Evolutionary conservation across 2,329 filamentous ascomycete species (phyloP).

Genomic region (Penicillium sp.): DNA sequence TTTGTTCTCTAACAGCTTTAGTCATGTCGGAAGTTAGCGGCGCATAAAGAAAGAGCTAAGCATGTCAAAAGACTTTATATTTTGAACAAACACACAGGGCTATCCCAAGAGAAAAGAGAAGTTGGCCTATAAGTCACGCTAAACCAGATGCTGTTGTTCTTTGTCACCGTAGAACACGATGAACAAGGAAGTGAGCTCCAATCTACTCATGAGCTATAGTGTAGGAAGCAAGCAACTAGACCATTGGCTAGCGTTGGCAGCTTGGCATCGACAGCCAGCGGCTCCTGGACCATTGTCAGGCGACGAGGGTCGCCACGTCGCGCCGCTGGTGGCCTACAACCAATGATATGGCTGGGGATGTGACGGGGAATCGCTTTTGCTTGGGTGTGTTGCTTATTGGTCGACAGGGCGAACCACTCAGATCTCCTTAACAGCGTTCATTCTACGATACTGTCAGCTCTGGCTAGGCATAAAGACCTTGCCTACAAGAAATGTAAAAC

Average conservation of each 20-base stretch:
- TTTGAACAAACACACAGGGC: too few species aligned
- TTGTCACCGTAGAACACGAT: neutral
- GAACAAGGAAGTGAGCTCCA: neutral
- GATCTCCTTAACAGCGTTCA: neutral
- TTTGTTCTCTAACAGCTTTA: too few species aligned
- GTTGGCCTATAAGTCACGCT: neutral
- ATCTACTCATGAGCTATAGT: neutral
- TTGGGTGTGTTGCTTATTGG: slow-evolving; percentile 17
- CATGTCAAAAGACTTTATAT: too few species aligned
- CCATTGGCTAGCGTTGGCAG: slow-evolving; percentile 12
- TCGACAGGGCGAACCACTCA: slow-evolving; percentile 2
- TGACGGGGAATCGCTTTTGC: slow-evolving; percentile 16
- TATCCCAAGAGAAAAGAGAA: too few species aligned
- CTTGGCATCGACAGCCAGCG: slow-evolving; percentile 24
- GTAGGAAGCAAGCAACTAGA: neutral
- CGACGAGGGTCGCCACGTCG: slow-evolving; percentile 13
- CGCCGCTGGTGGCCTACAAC: slow-evolving; percentile 14
- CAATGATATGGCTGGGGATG: slow-evolving; percentile 22
- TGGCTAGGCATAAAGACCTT: neutral
- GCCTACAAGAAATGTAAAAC: neutral
- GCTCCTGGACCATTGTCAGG: slow-evolving; percentile 23
- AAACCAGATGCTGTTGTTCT: neutral
- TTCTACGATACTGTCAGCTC: neutral
- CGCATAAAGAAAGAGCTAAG: too few species aligned
- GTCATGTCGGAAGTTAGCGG: too few species aligned